Percentiles rank a stretch among this genome's conserved stretches.
These are phyloP conservation scores for Urostyla sp. DNA, from an alignment of 73 alveolate genomes.

Conservation along the genomic window DNA sequence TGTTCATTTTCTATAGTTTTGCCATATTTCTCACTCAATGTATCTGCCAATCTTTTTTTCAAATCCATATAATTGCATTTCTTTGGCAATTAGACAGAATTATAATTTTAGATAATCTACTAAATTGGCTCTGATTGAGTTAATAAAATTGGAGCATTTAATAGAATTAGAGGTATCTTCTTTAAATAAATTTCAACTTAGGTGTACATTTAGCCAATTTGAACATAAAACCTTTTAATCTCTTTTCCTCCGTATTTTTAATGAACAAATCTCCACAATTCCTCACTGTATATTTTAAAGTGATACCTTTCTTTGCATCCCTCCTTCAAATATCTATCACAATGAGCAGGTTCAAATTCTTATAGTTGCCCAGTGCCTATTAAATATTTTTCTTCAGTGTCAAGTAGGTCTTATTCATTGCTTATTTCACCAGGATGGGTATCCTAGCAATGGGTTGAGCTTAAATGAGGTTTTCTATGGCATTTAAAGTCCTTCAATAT, in stretches of 20 bases:
- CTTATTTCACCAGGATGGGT: constrained; percentile 34
- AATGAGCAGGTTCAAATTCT: background rate
- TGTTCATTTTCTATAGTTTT: background rate
- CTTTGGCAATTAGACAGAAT: constrained; percentile 26
- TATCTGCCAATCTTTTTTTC: constrained; percentile 27
- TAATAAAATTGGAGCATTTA: background rate
- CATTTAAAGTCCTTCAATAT: constrained; percentile 17
- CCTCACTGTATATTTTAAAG: constrained; percentile 27
- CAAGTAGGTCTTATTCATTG: constrained; percentile 41
- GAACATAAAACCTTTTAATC: constrained; percentile 49
- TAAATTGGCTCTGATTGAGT: constrained; percentile 2
- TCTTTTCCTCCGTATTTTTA: constrained; percentile 45
- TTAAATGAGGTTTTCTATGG: constrained; percentile 42
- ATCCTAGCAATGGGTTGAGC: background rate
- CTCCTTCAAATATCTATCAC: constrained; percentile 15
- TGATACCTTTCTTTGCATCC: constrained; percentile 11
- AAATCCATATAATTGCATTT: constrained; percentile 24
- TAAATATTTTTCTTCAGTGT: background rate
- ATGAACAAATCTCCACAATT: constrained; percentile 41
- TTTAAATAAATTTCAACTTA: constrained; percentile 36
- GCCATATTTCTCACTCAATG: background rate
- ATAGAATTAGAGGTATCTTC: constrained; percentile 1
- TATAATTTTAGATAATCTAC: constrained; percentile 3
- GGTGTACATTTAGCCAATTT: constrained; percentile 21
- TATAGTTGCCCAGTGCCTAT: constrained; percentile 16